Evolutionary conservation across 371 early-diverging fungal species (phyloP).

Genomic region (Mucor circinelloides): DNA sequence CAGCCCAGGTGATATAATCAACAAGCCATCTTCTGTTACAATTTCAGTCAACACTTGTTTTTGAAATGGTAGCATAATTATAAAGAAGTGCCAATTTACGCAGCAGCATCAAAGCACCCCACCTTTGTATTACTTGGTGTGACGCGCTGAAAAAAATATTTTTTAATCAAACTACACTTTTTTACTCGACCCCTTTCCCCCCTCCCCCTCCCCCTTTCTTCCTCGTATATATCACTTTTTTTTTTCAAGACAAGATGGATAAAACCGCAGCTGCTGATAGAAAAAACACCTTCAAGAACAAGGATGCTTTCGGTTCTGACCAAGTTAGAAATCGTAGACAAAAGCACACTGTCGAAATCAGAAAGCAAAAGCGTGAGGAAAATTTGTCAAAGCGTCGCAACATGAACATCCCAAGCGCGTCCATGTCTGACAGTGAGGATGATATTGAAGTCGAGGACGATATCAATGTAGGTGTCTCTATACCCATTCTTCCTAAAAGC

Average conservation of each 20-base stretch:
- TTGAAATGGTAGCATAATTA: conserved; percentile 63
- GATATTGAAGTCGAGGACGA: conserved; percentile 60
- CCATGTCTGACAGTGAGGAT: conserved; percentile 80
- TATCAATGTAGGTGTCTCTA: conserved; percentile 43
- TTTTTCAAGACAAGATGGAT: conserved; percentile 18
- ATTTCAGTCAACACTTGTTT: conserved; percentile 71
- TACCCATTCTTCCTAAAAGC: no score
- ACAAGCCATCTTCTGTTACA: conserved; percentile 78
- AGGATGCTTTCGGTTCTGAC: conserved; percentile 41
- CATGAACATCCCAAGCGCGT: conserved; percentile 57
- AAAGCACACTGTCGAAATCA: conserved; percentile 78
- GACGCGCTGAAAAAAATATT: background rate
- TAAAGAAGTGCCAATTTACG: background rate
- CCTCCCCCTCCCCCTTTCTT: conserved; percentile 3
- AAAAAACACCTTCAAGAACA: conserved; percentile 39
- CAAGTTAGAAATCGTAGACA: conserved; percentile 45
- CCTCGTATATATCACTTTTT: background rate
- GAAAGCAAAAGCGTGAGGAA: conserved; percentile 96
- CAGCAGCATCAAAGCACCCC: background rate
- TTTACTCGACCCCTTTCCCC: background rate
- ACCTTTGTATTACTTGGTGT: background rate
- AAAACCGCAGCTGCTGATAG: conserved; percentile 31
- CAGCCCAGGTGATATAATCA: conserved; percentile 82
- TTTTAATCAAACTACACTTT: conserved; percentile 10
- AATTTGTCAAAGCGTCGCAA: conserved; percentile 92